These are phyloP conservation scores for Esteya vermicola DNA, from an alignment of 2,329 filamentous ascomycete genomes.

Conservation along the genomic window DNA sequence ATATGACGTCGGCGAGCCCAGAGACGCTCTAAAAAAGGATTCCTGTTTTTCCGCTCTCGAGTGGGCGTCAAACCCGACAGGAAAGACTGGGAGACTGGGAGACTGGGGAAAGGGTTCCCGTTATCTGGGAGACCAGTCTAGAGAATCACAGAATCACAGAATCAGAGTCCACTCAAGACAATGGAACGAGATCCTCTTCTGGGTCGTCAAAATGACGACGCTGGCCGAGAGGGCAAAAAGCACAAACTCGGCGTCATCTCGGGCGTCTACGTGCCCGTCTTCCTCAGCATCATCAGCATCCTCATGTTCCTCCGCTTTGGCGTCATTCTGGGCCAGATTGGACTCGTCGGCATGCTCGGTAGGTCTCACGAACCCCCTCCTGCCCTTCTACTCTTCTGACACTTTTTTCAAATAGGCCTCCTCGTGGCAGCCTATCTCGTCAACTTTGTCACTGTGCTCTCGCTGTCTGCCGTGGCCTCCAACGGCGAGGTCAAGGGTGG, in stretches of 20 bases:
- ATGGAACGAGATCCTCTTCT: slow-evolving; percentile 20
- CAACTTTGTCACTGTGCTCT: slow-evolving; percentile 73
- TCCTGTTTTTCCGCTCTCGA: no score
- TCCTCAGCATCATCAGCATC: slow-evolving; percentile 76
- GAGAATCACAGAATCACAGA: no score
- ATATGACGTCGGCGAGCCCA: no score
- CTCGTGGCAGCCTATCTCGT: slow-evolving; percentile 65
- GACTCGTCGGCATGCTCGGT: slow-evolving; percentile 69
- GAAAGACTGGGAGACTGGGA: no score
- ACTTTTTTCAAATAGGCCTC: slow-evolving; percentile 34
- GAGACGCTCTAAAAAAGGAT: no score
- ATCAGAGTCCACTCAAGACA: background rate
- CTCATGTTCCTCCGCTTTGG: slow-evolving; percentile 88
- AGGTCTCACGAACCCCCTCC: slow-evolving; percentile 14
- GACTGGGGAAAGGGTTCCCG: no score
- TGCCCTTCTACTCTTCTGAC: background rate
- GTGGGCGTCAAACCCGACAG: no score
- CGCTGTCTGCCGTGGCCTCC: slow-evolving; percentile 75
- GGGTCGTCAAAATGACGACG: slow-evolving; percentile 3
- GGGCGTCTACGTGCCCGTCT: slow-evolving; percentile 79
- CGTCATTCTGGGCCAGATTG: slow-evolving; percentile 67
- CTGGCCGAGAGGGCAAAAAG: slow-evolving; percentile 19
- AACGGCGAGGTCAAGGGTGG: slow-evolving; percentile 82
- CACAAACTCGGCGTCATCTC: slow-evolving; percentile 63
- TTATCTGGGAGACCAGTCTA: no score